Evolutionary conservation across 2,329 filamentous ascomycete species (phyloP), one percentile per base, ranked within the genome.

Genomic region (Colletotrichum camelliae): DNA sequence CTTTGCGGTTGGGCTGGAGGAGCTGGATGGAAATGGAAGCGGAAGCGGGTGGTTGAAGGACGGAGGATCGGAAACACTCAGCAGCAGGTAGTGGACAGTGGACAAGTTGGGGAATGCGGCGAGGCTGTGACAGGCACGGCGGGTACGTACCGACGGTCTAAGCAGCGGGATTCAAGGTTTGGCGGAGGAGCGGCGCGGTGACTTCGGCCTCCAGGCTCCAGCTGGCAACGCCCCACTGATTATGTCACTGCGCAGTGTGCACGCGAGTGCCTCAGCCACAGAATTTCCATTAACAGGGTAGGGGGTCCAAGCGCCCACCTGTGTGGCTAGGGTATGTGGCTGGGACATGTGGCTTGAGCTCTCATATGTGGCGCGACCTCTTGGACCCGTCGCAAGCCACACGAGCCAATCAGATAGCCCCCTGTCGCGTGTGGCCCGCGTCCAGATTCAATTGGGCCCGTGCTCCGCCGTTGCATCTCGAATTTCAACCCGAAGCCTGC

Each of bases 401-500:
- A 18, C 9, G 4, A 37, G 9, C 48, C 48, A 69, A 60, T 60
- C 39, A 75, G 16, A 52, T n/a, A 21, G 4, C 6, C 57, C 27
- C 31, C 43, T 52, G 43, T 52, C 43, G 43, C 43, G n/a, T 52
- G 10, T 52, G 43, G 43, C 43, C 43, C 43, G 43, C 43, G 29
- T 33, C 72, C 31, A 33, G 31, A 21, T n/a, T 52, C 43, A 52
- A 52, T 52, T 52, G 43, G 43, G n/a, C 12, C 57, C 62, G 68
- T 70, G 67, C 67, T 60, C 70, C 64, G 58, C 43, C 48, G 74
- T 52, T 67, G 69, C 69, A 72, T 75, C 70, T 68, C 70, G 73
- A 75, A 69, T 68, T 64, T 65, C 70, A 73, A 58, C 43, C 64
- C 73, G 73, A 75, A 75, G 70, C 70, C 65, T 73, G 35, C 64